Evolutionary conservation across 2,329 filamentous ascomycete genomes (phyloP).

Genomic region (Chrysoporthe puriensis): DNA sequence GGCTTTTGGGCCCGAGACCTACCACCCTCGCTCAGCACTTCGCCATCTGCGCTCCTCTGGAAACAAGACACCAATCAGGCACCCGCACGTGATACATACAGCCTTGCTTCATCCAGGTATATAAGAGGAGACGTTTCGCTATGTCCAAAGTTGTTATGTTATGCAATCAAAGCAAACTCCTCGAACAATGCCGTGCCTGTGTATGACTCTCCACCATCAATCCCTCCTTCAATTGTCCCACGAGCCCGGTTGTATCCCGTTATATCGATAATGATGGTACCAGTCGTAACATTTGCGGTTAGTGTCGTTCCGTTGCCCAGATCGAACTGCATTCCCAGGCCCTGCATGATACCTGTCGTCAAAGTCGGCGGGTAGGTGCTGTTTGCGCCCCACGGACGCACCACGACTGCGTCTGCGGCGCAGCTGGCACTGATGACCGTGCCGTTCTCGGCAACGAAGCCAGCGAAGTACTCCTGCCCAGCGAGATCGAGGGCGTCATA

Average conservation of each 20-base stretch:
- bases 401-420: slow-evolving; percentile 5
- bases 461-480: slow-evolving; percentile 32
- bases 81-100: too few species aligned
- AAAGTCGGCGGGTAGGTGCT: slow-evolving; percentile 13
- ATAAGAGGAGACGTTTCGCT: not conserved
- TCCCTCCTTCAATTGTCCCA: slow-evolving; percentile 8
- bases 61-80: too few species aligned
- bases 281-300: slow-evolving; percentile 14
- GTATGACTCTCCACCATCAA: not conserved
- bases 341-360: slow-evolving; percentile 5
- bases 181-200: slow-evolving; percentile 11
- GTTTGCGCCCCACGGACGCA: slow-evolving; percentile 18
- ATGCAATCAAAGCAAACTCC: slow-evolving; percentile 14
- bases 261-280: not conserved
- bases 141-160: not conserved
- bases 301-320: slow-evolving; percentile 6
- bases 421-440: slow-evolving; percentile 19
- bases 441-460: slow-evolving; percentile 38
- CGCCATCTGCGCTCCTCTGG: too few species aligned
- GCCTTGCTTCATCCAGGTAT: not conserved
- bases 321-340: slow-evolving; percentile 13
- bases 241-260: slow-evolving; percentile 8
- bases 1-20: too few species aligned
- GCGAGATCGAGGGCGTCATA: slow-evolving; percentile 39
- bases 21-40: too few species aligned